Evolutionary conservation across 2,329 filamentous ascomycete genomes (phyloP), one percentile per base, ranked within the genome.

Genomic region (Colletotrichum simmondsii): DNA sequence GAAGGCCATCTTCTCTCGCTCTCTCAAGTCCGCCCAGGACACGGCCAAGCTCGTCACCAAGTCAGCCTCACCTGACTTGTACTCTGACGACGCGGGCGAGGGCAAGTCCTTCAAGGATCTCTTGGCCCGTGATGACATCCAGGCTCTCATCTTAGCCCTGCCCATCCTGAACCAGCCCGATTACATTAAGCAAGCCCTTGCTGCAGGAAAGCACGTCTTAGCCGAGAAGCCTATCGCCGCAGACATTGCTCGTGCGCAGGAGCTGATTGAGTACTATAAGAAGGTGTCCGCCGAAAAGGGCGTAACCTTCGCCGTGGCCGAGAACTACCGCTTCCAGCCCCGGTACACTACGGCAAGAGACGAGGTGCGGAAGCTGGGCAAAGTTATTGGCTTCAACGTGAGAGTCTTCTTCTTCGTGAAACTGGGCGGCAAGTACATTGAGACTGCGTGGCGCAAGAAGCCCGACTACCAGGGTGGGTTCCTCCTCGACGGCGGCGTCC

Each of bases 381-480:
- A 85, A 73, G 79, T 75, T 42, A 73, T 67, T 76, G 24, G 76
- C 67, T 84, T 84, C 65, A 82, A 84, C 19, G 80, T 87, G 5
- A 82, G 85, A 46, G 79, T 87, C 68, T 83, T 85, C 72, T 79
- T 78, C 2, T 81, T 85, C 72, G 84, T 92, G 0, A 77, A 82
- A 67, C 37, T 73, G 53, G 71, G 71, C 37, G 71, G 71, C 24
- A 72, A 73, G 52, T 73, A 73, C 68, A 73, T 73, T 14, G 71
- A 73, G 71, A 73, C 71, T 24, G 61, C 67, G n/a, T 73, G 93
- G 94, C 90, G 94, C 67, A 92, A 92, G 80, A 87, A 83, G 68
- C 93, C 93, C 1, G 85, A 88, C 65, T 89, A 94, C 79, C 93
- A 95, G 81, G 94, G 93, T 67, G 93, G 94, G 0, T 95, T 95